These are phyloP conservation scores for Stagonosporopsis chrysanthemi DNA, from an alignment of 2,329 filamentous ascomycete species.

Conservation along the genomic window DNA sequence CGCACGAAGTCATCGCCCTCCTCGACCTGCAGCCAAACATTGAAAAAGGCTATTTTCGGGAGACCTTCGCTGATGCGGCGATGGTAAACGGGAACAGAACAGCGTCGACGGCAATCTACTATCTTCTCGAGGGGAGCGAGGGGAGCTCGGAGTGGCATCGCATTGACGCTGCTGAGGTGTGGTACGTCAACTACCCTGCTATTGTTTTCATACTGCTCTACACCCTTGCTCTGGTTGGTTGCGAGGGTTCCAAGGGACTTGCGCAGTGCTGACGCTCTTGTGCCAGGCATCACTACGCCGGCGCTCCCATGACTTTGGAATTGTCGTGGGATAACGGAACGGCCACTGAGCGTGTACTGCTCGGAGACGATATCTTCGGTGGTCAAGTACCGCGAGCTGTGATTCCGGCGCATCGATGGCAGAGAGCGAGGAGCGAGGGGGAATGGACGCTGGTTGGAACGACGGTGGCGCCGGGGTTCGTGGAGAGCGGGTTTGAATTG, in stretches of 20 bases:
- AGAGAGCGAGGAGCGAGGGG: slow-evolving; percentile 55
- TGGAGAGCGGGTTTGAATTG: slow-evolving; percentile 17
- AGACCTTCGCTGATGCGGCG: background rate
- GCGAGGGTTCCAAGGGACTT: background rate
- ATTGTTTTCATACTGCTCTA: too few relatives aligned
- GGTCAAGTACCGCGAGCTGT: slow-evolving; percentile 55
- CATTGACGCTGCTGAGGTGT: slow-evolving; percentile 55
- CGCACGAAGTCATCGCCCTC: background rate
- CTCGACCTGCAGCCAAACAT: background rate
- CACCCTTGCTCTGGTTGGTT: background rate
- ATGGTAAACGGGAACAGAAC: slow-evolving; percentile 42
- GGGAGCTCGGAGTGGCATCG: slow-evolving; percentile 57
- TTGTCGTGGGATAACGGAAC: slow-evolving; percentile 1
- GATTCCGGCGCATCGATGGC: slow-evolving; percentile 54
- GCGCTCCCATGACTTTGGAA: slow-evolving; percentile 55
- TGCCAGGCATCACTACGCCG: slow-evolving; percentile 51
- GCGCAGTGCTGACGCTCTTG: background rate
- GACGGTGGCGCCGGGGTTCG: slow-evolving; percentile 27
- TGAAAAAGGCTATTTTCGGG: slow-evolving; percentile 2
- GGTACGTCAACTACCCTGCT: background rate
- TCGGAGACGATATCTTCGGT: slow-evolving; percentile 48
- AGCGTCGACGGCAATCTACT: slow-evolving; percentile 60
- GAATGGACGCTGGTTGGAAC: slow-evolving; percentile 58
- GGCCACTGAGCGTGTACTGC: background rate
- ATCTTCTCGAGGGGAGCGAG: slow-evolving; percentile 56